Evolutionary conservation across 78 protist species (phyloP).

Genomic region (Dictyostelium firmibasis): DNA sequence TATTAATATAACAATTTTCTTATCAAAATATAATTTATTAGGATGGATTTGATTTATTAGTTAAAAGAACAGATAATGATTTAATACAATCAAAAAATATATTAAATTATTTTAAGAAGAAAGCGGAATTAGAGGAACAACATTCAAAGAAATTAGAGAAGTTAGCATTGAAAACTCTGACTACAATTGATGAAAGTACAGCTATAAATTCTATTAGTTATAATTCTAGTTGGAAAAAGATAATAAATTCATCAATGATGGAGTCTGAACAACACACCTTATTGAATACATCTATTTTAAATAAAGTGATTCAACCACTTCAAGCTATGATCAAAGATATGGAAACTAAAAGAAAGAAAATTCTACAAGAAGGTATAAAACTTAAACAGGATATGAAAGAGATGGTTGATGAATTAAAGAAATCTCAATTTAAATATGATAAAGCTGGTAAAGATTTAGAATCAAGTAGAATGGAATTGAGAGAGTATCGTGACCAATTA

Average conservation of each 20-base stretch:
- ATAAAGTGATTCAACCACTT: constrained; percentile 44
- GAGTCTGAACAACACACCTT: constrained; percentile 44
- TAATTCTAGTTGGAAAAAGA: constrained; percentile 37
- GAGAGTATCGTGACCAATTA: background rate
- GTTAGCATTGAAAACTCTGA: background rate
- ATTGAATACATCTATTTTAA: background rate
- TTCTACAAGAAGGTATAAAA: constrained; percentile 40
- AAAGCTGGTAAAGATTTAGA: constrained; percentile 55
- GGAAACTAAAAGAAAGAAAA: constrained; percentile 47
- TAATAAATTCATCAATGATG: background rate
- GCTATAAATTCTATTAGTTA: background rate
- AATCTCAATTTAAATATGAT: constrained; percentile 65
- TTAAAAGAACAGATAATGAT: constrained; percentile 65
- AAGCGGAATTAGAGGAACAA: constrained; percentile 70
- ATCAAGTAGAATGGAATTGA: constrained; percentile 10
- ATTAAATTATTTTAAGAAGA: constrained; percentile 44
- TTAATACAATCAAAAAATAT: constrained; percentile 27
- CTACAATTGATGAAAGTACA: background rate
- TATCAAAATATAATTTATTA: background rate
- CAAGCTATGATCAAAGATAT: constrained; percentile 75
- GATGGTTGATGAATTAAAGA: constrained; percentile 53
- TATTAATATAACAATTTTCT: no score
- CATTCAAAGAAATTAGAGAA: constrained; percentile 69
- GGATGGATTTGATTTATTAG: constrained; percentile 75
- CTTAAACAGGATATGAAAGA: constrained; percentile 41